Evolutionary conservation across 306 rosid species (phyloP), one percentile per base, ranked within the genome.

Genomic region (Quillaja saponaria): DNA sequence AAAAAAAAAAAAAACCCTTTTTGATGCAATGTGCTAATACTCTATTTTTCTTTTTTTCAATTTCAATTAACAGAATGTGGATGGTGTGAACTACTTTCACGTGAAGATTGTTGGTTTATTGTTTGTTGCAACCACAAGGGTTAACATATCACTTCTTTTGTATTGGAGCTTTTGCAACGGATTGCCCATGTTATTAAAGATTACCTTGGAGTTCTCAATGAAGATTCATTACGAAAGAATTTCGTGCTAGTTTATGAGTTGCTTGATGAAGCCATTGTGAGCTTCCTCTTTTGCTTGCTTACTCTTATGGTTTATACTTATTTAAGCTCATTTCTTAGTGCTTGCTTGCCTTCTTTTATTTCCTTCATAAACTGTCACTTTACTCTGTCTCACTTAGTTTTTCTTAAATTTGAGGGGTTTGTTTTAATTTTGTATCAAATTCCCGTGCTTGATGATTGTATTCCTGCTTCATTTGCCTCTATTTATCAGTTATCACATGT

Each of bases 241-340:
- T 85, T 89, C 75, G 90, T 89, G 64, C 94, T 85, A 54, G 94
- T 89, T 66, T 89, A 89, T 7, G 96, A 89, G 79, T 71, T 89
- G 78, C 96, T 89, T 5, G 96, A 89, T 64, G 96, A 89, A 89
- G 88, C 80, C 81, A 89, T 89, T 20, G 96, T 89, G 64, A 85
- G 94, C 62, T 46, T 69, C 53, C 62, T 66, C 54, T 66, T 53
- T 11, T 59, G 6, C 10, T 7, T 11, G 6, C 9, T 61, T 39
- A 39, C 38, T 37, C 62, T 64, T 58, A 61, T 68, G 31, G 49
- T 47, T 63, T 34, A 51, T 59, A 47, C 63, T 68, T 63, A 52
- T 58, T 55, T 51, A 44, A 57, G 52, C 65, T 20, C 42, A 35
- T 41, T 8, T 40, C 35, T 55, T 50, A 42, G 37, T 16, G 68